A percentile compares a stretch with the other conserved stretches of the same genome.
phyloP scores from a whole-genome alignment of 78 protist genomes.

The Polysphondylium violaceum region DNA sequence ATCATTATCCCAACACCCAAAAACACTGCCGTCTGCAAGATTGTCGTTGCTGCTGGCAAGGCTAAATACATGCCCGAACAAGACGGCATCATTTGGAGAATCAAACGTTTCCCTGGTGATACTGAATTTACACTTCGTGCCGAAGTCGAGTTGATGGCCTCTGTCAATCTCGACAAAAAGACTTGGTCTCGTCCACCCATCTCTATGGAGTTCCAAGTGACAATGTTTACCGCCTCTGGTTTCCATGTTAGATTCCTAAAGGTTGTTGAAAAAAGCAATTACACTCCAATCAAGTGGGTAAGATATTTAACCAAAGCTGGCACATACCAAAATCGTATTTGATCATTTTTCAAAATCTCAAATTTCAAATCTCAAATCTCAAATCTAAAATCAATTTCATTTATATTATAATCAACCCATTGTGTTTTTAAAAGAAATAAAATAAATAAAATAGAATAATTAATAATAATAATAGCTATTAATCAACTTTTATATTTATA shows the following conservation, averaged over 20 bases:
- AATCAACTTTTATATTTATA: too few species aligned
- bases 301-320: constrained; percentile 97
- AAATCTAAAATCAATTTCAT: too few species aligned
- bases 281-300: constrained; percentile 97
- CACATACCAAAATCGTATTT: constrained; percentile 91
- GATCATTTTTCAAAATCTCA: constrained; percentile 9
- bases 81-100: constrained; percentile 93
- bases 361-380: too few species aligned
- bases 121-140: constrained; percentile 86
- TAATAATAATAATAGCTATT: too few species aligned
- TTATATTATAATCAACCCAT: too few species aligned
- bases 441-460: too few species aligned
- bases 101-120: constrained; percentile 86
- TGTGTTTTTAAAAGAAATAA: too few species aligned
- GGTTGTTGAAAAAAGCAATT: constrained; percentile 83
- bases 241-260: constrained; percentile 96
- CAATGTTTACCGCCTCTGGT: constrained; percentile 98
- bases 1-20: constrained; percentile 94
- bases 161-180: constrained; percentile 82
- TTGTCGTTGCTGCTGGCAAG: constrained; percentile 88
- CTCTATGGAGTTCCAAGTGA: constrained; percentile 96
- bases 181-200: constrained; percentile 97
- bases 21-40: constrained; percentile 93
- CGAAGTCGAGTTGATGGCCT: constrained; percentile 90
- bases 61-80: constrained; percentile 95